Evolutionary conservation across 768 basidiomycete species (phyloP).

Genomic region (Phaffia australis): DNA sequence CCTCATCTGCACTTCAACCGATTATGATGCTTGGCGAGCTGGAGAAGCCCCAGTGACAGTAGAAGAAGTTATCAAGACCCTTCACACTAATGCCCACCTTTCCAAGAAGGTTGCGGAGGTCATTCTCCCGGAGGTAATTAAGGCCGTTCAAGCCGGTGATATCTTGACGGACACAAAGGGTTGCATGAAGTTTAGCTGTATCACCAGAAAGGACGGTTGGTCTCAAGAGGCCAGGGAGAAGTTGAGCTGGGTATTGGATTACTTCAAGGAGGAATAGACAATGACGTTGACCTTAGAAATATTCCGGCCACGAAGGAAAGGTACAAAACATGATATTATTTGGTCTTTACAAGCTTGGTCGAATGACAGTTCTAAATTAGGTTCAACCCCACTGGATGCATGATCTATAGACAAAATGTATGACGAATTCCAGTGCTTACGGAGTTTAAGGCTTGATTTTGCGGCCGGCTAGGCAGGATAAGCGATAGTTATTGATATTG

Average conservation of each 20-base stretch:
- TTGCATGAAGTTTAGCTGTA: constrained; percentile 50
- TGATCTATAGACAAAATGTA: too few relatives aligned
- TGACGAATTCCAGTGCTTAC: too few relatives aligned
- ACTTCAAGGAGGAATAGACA: constrained; percentile 20
- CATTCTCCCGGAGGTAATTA: constrained; percentile 43
- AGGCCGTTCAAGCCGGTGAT: constrained; percentile 47
- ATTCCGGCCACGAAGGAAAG: too few relatives aligned
- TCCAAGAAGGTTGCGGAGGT: constrained; percentile 50
- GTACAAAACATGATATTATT: too few relatives aligned
- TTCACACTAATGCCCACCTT: constrained; percentile 74
- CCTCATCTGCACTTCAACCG: constrained; percentile 65
- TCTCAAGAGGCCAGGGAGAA: constrained; percentile 22
- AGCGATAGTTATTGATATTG: too few relatives aligned
- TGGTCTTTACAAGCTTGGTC: too few relatives aligned
- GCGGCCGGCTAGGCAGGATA: too few relatives aligned
- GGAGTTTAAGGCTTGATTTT: too few relatives aligned
- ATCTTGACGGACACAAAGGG: constrained; percentile 62
- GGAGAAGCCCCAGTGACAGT: constrained; percentile 73
- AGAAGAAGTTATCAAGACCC: constrained; percentile 68
- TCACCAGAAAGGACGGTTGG: constrained; percentile 23
- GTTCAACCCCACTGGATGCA: too few relatives aligned
- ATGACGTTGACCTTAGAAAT: not conserved
- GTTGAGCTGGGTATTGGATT: constrained; percentile 17
- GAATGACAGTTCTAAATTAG: too few relatives aligned
- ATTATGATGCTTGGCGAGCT: constrained; percentile 91